phyloP scores from a whole-genome alignment of 306 rosid genomes.

The Cercis canadensis region DNA sequence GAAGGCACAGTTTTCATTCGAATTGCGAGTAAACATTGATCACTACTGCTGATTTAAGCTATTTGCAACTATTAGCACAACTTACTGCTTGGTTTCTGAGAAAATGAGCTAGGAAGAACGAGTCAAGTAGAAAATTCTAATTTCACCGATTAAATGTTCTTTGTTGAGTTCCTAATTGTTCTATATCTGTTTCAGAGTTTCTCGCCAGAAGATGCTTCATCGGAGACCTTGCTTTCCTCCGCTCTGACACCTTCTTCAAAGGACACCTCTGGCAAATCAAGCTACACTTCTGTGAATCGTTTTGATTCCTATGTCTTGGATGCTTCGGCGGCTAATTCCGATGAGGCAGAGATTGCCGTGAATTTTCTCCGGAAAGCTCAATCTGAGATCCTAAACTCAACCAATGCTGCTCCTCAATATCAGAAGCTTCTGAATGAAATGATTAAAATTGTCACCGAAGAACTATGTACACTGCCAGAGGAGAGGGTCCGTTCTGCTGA shows the following conservation, averaged over 20 bases:
- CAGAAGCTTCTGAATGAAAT: constrained; percentile 47
- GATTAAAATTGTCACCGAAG: constrained; percentile 38
- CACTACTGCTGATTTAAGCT: too few species aligned
- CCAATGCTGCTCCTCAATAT: constrained; percentile 43
- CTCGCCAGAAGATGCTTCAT: constrained; percentile 35
- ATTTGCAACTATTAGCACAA: too few species aligned
- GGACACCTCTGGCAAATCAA: background rate
- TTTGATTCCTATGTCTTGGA: constrained; percentile 24
- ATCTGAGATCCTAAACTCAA: constrained; percentile 43
- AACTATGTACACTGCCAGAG: constrained; percentile 33
- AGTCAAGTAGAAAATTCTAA: too few species aligned
- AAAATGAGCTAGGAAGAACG: background rate
- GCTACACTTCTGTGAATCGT: constrained; percentile 4
- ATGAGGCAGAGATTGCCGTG: constrained; percentile 46
- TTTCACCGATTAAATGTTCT: too few species aligned
- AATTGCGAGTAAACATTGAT: too few species aligned
- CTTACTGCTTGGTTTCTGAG: constrained; percentile 8
- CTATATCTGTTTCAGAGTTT: constrained; percentile 38
- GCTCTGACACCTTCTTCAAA: constrained; percentile 18
- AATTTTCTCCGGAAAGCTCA: constrained; percentile 44
- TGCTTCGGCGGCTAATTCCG: constrained; percentile 27
- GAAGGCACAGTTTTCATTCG: too few species aligned
- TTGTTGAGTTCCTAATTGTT: background rate
- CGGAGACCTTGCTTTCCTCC: constrained; percentile 23
- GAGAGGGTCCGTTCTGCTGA: constrained; percentile 40